Conservation (phyloP, 257 asterid genomes). For the Catharanthus roseus region DNA sequence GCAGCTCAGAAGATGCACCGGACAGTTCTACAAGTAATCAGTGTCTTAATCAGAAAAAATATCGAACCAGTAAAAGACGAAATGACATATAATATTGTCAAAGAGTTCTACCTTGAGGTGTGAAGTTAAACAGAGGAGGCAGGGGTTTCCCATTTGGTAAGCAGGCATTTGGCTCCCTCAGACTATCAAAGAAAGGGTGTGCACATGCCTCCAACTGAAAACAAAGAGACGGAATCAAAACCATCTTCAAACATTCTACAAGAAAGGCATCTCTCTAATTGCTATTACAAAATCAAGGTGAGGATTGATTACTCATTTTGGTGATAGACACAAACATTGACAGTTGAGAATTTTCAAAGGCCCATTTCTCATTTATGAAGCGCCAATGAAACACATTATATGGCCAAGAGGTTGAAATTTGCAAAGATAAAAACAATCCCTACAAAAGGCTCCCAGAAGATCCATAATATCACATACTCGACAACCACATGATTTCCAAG, state of each 20-base stretch:
- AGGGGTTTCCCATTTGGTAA: constrained; percentile 67
- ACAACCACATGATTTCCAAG: not conserved
- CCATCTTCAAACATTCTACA: not conserved
- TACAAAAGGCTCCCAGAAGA: not conserved
- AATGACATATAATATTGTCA: not conserved
- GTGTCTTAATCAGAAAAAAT: constrained; percentile 6
- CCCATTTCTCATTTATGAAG: not conserved
- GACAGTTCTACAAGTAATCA: constrained; percentile 34
- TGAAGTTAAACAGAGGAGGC: constrained; percentile 78
- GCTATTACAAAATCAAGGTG: not conserved
- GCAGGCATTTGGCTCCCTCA: constrained; percentile 57
- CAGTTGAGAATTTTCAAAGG: not conserved
- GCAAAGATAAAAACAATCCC: not conserved
- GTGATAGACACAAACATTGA: not conserved
- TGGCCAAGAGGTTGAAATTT: not conserved
- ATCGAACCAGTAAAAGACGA: not conserved
- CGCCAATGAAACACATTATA: not conserved
- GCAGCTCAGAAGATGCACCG: constrained; percentile 38
- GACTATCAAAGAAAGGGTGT: constrained; percentile 74
- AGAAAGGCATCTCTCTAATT: not conserved
- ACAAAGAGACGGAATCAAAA: constrained; percentile 10
- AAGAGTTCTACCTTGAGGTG: constrained; percentile 58
- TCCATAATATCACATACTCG: too few species aligned
- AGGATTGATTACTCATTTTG: too few species aligned
- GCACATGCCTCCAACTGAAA: constrained; percentile 90